Percentiles rank a stretch among this genome's conserved stretches.
Conservation (phyloP, 768 basidiomycete genomes). For the Naganishia vaughanmartiniae region DNA sequence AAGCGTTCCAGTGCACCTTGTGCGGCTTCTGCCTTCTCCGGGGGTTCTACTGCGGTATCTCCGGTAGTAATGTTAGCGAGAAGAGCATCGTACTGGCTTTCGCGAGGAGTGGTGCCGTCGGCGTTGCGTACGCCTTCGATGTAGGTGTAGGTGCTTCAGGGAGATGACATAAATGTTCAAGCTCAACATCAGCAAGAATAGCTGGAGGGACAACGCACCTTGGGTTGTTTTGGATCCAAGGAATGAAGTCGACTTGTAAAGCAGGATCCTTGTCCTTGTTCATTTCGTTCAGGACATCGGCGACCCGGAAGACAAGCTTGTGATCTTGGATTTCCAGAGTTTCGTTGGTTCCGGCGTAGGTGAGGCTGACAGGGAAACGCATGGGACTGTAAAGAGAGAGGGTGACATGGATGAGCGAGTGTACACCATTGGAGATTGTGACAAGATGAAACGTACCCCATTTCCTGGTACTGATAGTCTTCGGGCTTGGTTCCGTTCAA, state of each 20-base stretch:
- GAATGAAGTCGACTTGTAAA: conserved; percentile 38
- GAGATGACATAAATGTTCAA: background rate
- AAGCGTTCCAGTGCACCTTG: conserved; percentile 29
- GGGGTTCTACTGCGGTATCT: conserved; percentile 19
- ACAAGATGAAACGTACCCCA: conserved; percentile 29
- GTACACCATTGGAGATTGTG: background rate
- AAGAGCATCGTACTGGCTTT: conserved; percentile 33
- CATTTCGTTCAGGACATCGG: conserved; percentile 33
- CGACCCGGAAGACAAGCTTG: conserved; percentile 38
- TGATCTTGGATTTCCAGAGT: conserved; percentile 36
- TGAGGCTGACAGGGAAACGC: conserved; percentile 36
- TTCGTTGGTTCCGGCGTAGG: conserved; percentile 34
- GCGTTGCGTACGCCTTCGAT: conserved; percentile 34
- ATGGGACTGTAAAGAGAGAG: conserved; percentile 30
- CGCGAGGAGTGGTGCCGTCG: conserved; percentile 37
- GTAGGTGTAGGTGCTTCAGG: conserved; percentile 33
- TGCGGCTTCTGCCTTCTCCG: conserved; percentile 31
- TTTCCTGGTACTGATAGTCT: conserved; percentile 37
- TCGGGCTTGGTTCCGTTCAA: conserved; percentile 34
- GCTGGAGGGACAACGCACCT: background rate
- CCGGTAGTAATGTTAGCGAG: conserved; percentile 25
- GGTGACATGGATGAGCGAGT: background rate
- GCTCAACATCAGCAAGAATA: no score
- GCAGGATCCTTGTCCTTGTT: conserved; percentile 33
- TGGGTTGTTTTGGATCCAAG: conserved; percentile 36